Evolutionary conservation across 1,284 basidiomycete species (phyloP).

Genomic region (Bjerkandera adusta): DNA sequence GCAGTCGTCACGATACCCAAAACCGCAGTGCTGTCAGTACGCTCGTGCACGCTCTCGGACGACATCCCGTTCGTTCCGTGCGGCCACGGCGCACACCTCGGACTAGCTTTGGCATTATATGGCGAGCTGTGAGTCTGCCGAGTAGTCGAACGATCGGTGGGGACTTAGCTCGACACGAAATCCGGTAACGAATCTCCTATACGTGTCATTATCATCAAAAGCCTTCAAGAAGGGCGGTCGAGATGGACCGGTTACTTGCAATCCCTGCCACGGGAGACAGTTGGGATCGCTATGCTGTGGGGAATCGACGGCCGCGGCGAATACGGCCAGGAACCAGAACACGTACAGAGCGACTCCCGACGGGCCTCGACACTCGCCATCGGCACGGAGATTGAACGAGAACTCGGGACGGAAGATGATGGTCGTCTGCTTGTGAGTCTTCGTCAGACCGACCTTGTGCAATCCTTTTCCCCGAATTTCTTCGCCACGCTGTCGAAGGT

Average conservation of each 20-base stretch:
- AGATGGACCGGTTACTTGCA: slow-evolving; percentile 69
- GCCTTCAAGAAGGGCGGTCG: slow-evolving; percentile 42
- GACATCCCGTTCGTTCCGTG: slow-evolving; percentile 43
- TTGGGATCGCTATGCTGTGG: slow-evolving; percentile 71
- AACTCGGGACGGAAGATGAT: slow-evolving; percentile 21
- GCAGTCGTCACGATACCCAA: slow-evolving; percentile 70
- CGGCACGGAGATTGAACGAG: slow-evolving; percentile 27
- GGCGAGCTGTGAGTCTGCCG: slow-evolving; percentile 53
- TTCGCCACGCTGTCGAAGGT: background rate
- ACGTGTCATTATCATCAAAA: slow-evolving; percentile 24
- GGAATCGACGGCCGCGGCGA: slow-evolving; percentile 35
- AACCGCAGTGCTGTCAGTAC: slow-evolving; percentile 58
- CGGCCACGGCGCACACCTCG: slow-evolving; percentile 57
- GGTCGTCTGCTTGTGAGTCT: slow-evolving; percentile 18
- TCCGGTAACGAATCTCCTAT: slow-evolving; percentile 4
- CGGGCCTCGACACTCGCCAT: slow-evolving; percentile 21
- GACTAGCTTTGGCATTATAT: slow-evolving; percentile 61
- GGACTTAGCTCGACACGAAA: background rate
- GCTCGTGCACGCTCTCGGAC: slow-evolving; percentile 41
- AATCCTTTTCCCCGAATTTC: too few species aligned
- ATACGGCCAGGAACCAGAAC: slow-evolving; percentile 19
- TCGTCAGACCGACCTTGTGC: background rate
- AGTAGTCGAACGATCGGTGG: background rate
- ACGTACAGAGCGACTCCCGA: slow-evolving; percentile 6
- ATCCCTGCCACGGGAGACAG: slow-evolving; percentile 50